A percentile compares a stretch with the other conserved stretches of the same genome.
phyloP scores from a whole-genome alignment of 768 basidiomycete species.

The Podaxis pistillaris region DNA sequence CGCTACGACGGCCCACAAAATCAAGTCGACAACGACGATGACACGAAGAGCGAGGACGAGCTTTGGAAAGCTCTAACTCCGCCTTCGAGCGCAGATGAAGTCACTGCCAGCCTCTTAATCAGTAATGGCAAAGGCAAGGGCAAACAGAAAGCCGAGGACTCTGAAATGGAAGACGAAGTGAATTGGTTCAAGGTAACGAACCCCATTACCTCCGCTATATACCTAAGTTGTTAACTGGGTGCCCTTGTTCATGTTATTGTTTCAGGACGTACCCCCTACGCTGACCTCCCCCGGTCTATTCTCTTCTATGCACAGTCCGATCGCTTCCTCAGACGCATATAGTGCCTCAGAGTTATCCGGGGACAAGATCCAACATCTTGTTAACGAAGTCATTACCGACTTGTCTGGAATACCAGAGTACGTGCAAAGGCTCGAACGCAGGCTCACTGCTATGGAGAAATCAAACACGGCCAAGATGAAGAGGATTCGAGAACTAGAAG shows the following conservation, averaged over 20 bases:
- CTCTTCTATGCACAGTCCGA: not conserved
- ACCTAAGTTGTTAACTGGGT: too few species aligned
- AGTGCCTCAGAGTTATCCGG: not conserved
- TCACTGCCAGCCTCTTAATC: not conserved
- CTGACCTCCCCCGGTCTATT: not conserved
- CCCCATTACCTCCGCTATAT: too few species aligned
- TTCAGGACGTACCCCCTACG: not conserved
- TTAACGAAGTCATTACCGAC: not conserved
- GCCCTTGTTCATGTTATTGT: not conserved
- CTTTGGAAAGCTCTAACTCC: not conserved
- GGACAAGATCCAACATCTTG: not conserved
- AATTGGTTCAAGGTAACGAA: not conserved
- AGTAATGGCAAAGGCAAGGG: not conserved
- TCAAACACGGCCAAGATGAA: slow-evolving; percentile 32
- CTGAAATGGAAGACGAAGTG: not conserved
- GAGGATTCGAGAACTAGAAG: slow-evolving; percentile 28
- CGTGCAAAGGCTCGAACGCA: slow-evolving; percentile 38
- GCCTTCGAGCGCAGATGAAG: not conserved
- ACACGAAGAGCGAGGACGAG: not conserved
- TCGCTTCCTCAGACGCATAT: too few species aligned
- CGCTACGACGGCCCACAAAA: not conserved
- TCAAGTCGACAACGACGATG: not conserved
- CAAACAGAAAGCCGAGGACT: not conserved
- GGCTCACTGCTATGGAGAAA: slow-evolving; percentile 32
- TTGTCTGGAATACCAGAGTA: slow-evolving; percentile 20